phyloP scores from a whole-genome alignment of 2,329 filamentous ascomycete species.

The Fusarium euwallaceae region DNA sequence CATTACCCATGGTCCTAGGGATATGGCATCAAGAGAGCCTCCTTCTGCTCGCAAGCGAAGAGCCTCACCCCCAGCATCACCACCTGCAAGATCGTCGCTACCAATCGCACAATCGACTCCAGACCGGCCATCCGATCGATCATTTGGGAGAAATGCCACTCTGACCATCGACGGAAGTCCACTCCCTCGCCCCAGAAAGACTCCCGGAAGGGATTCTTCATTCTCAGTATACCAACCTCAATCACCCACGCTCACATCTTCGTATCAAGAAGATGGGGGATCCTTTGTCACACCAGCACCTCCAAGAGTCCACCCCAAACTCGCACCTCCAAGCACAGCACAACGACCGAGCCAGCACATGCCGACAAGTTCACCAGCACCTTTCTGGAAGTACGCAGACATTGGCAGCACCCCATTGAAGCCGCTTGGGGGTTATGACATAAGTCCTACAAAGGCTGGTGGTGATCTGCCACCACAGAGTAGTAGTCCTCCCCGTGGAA shows the following conservation, averaged over 20 bases:
- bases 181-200: slow-evolving; percentile 68
- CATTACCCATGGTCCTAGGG: slow-evolving; percentile 69
- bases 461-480: slow-evolving; percentile 62
- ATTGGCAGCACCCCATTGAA: slow-evolving; percentile 79
- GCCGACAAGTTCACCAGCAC: slow-evolving; percentile 86
- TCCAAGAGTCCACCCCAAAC: slow-evolving; percentile 77
- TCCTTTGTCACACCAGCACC: slow-evolving; percentile 81
- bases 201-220: slow-evolving; percentile 59
- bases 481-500: slow-evolving; percentile 67
- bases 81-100: slow-evolving; percentile 64
- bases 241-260: slow-evolving; percentile 72
- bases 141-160: slow-evolving; percentile 52
- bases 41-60: slow-evolving; percentile 69
- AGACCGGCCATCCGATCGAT: slow-evolving; percentile 62
- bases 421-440: slow-evolving; percentile 62
- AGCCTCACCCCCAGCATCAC: slow-evolving; percentile 67
- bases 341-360: slow-evolving; percentile 88
- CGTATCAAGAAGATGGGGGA: slow-evolving; percentile 71
- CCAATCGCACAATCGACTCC: slow-evolving; percentile 69
- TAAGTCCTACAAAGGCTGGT: slow-evolving; percentile 69
- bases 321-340: slow-evolving; percentile 84
- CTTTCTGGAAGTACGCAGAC: slow-evolving; percentile 90
- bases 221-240: slow-evolving; percentile 66
- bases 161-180: slow-evolving; percentile 71
- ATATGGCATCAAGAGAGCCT: slow-evolving; percentile 66